A percentile compares a stretch with the other conserved stretches of the same genome.
These are phyloP conservation scores for Linderina pennispora DNA, from an alignment of 192 early-diverging fungal species.

Conservation along the genomic window DNA sequence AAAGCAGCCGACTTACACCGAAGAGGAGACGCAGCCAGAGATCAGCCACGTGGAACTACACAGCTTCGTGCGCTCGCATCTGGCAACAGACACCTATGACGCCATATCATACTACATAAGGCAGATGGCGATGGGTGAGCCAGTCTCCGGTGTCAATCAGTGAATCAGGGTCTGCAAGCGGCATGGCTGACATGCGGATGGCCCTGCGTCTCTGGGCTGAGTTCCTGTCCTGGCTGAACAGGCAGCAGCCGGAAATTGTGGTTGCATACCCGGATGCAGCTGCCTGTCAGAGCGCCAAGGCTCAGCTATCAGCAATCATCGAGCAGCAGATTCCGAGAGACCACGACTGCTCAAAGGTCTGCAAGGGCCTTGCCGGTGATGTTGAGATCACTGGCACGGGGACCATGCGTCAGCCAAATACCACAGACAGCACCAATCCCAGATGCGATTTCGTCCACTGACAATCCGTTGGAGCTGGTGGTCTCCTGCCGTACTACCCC, in stretches of 20 bases:
- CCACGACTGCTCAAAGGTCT: too few species aligned
- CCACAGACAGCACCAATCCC: too few species aligned
- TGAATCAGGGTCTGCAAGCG: not conserved
- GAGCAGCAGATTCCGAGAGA: not conserved
- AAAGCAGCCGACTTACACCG: not conserved
- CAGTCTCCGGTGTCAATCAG: too few species aligned
- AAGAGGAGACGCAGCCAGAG: not conserved
- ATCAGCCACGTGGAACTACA: not conserved
- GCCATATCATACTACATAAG: not conserved
- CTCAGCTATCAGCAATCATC: not conserved
- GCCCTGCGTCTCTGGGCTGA: conserved; percentile 22
- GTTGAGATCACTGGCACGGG: not conserved
- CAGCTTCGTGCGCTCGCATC: not conserved
- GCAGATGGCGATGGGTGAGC: not conserved
- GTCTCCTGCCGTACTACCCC: not conserved
- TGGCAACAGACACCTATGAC: not conserved
- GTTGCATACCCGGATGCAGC: not conserved
- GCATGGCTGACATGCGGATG: not conserved
- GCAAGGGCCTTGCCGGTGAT: too few species aligned
- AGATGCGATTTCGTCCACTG: too few species aligned
- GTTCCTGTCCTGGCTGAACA: conserved; percentile 15
- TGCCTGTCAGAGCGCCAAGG: not conserved
- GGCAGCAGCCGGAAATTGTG: not conserved
- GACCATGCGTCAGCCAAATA: not conserved
- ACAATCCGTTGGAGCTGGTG: not conserved